Percentiles rank a stretch among this genome's conserved stretches.
Evolutionary conservation across 805 yeast species (phyloP).

Genomic region (Candida dendrica): DNA sequence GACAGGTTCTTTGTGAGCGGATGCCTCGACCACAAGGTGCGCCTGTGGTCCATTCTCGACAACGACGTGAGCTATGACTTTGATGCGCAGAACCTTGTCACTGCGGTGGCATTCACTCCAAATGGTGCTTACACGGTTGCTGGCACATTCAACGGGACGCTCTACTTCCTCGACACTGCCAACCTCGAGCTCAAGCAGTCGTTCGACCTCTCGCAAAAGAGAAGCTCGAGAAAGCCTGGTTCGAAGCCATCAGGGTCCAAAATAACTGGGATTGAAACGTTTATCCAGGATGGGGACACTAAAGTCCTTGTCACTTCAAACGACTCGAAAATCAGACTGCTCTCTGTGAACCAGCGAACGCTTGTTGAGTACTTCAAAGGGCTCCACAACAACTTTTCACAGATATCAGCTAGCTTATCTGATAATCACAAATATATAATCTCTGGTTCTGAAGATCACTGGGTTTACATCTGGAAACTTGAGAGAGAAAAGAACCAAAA

Average conservation of each 20-base stretch:
- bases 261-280: slow-evolving; percentile 68
- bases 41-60: slow-evolving; percentile 86
- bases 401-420: slow-evolving; percentile 58
- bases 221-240: slow-evolving; percentile 2
- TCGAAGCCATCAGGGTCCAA: slow-evolving; percentile 38
- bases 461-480: slow-evolving; percentile 76
- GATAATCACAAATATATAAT: slow-evolving; percentile 54
- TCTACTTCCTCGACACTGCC: slow-evolving; percentile 53
- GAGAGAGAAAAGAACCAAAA: slow-evolving; percentile 16
- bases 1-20: slow-evolving; percentile 84
- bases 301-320: slow-evolving; percentile 64
- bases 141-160: slow-evolving; percentile 76
- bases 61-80: slow-evolving; percentile 51
- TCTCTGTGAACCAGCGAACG: slow-evolving; percentile 44
- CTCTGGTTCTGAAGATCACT: slow-evolving; percentile 82
- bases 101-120: slow-evolving; percentile 70
- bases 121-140: slow-evolving; percentile 50
- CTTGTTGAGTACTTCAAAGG: slow-evolving; percentile 71
- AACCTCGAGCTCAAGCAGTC: slow-evolving; percentile 44
- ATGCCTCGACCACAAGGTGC: slow-evolving; percentile 63
- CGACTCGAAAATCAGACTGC: slow-evolving; percentile 70
- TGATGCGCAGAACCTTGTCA: slow-evolving; percentile 59
- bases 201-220: slow-evolving; percentile 39
- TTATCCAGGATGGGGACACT: slow-evolving; percentile 27
- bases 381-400: slow-evolving; percentile 59